These are phyloP conservation scores for Albizia julibrissin DNA, from an alignment of 306 rosid genomes.

Conservation along the genomic window DNA sequence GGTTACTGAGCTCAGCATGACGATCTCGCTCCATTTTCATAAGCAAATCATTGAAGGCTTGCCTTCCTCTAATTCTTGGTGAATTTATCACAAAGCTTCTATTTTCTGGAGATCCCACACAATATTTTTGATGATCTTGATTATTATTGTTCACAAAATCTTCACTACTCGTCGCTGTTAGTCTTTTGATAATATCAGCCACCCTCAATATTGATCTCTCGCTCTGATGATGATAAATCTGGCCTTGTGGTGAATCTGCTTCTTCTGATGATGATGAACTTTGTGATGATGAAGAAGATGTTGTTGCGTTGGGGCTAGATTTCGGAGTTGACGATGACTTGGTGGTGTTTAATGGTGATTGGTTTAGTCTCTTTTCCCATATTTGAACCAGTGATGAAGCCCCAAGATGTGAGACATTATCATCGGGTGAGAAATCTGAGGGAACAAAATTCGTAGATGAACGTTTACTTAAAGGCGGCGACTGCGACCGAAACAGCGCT, in stretches of 20 bases:
- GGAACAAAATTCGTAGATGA: constrained; percentile 23
- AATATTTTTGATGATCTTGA: constrained; percentile 9
- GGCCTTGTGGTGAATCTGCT: neutral
- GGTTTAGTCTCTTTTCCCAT: constrained; percentile 37
- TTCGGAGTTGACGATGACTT: neutral
- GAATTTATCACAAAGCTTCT: constrained; percentile 27
- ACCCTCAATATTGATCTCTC: constrained; percentile 67
- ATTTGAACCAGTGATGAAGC: constrained; percentile 11
- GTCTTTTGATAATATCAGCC: constrained; percentile 66
- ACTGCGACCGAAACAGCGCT: neutral
- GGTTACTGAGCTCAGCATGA: constrained; percentile 53
- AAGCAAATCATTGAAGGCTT: constrained; percentile 69
- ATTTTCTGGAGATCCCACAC: constrained; percentile 44
- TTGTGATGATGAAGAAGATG: constrained; percentile 31
- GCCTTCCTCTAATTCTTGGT: constrained; percentile 71
- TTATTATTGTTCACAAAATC: constrained; percentile 4
- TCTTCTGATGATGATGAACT: constrained; percentile 6
- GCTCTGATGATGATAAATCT: constrained; percentile 25
- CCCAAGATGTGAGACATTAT: constrained; percentile 20
- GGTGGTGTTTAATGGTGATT: constrained; percentile 13
- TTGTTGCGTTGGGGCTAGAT: constrained; percentile 26
- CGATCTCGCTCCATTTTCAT: constrained; percentile 65
- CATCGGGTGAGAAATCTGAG: constrained; percentile 26
- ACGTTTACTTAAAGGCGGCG: neutral
- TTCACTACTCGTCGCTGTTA: constrained; percentile 44